phyloP scores from a whole-genome alignment of 2,329 filamentous ascomycete genomes.

The Karstenula rhodostoma region DNA sequence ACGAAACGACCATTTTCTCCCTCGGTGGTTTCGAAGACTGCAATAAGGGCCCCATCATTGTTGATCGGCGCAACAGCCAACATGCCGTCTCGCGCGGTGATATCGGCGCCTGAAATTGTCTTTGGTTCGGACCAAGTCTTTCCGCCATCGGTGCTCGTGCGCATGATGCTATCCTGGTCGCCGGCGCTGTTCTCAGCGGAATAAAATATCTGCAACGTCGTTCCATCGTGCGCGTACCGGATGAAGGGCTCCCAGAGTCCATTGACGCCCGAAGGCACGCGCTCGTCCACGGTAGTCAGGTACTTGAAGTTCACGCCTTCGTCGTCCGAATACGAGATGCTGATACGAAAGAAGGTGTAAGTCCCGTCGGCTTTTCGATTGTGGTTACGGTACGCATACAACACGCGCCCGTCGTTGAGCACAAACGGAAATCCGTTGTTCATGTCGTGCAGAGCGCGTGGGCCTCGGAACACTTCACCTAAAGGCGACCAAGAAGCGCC shows the following conservation, averaged over 20 bases:
- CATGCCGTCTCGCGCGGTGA: slow-evolving; percentile 56
- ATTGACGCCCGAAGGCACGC: slow-evolving; percentile 32
- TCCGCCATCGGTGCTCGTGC: slow-evolving; percentile 51
- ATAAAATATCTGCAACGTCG: slow-evolving; percentile 55
- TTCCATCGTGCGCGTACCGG: slow-evolving; percentile 49
- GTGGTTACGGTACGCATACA: not conserved
- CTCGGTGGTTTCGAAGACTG: slow-evolving; percentile 54
- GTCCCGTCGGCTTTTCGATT: not conserved
- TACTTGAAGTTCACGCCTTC: not conserved
- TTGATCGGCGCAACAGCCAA: slow-evolving; percentile 51
- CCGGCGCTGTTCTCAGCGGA: slow-evolving; percentile 49
- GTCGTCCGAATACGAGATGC: not conserved
- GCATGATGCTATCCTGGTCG: slow-evolving; percentile 57
- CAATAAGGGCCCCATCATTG: slow-evolving; percentile 37
- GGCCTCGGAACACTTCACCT: slow-evolving; percentile 1
- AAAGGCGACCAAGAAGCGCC: slow-evolving; percentile 35
- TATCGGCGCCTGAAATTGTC: slow-evolving; percentile 47
- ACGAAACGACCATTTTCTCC: slow-evolving; percentile 42
- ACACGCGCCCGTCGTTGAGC: not conserved
- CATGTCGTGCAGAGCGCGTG: not conserved
- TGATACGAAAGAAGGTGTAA: not conserved
- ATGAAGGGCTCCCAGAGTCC: slow-evolving; percentile 60
- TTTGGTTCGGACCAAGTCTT: slow-evolving; percentile 47
- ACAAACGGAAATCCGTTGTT: slow-evolving; percentile 26
- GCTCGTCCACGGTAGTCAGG: not conserved